These are phyloP conservation scores for Davidsoniella eucalypti DNA, from an alignment of 2,329 filamentous ascomycete species.

Conservation along the genomic window DNA sequence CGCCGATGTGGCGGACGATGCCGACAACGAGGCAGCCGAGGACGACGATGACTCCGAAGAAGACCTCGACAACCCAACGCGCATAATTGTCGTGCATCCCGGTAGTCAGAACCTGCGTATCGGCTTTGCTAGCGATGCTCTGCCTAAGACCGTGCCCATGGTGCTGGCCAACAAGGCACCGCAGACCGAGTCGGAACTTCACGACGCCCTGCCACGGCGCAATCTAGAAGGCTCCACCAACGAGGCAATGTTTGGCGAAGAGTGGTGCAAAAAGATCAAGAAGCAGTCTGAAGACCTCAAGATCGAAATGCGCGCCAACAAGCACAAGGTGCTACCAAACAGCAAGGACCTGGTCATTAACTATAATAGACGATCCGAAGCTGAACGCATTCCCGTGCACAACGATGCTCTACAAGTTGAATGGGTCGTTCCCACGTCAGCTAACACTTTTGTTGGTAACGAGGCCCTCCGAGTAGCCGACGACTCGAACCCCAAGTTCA, in stretches of 20 bases:
- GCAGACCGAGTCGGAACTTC: slow-evolving; percentile 68
- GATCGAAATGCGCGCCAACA: slow-evolving; percentile 78
- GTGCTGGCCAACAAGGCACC: slow-evolving; percentile 66
- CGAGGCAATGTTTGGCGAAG: slow-evolving; percentile 78
- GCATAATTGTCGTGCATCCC: slow-evolving; percentile 86
- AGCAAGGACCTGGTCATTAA: slow-evolving; percentile 92
- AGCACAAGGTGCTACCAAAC: slow-evolving; percentile 89
- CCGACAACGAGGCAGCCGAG: slow-evolving; percentile 25
- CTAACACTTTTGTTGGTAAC: slow-evolving; percentile 60
- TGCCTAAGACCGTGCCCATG: slow-evolving; percentile 91
- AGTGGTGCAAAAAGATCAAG: slow-evolving; percentile 58
- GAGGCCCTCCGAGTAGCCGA: slow-evolving; percentile 78
- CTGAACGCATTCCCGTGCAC: slow-evolving; percentile 80
- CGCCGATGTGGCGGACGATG: slow-evolving; percentile 25
- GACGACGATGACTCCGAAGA: slow-evolving; percentile 38
- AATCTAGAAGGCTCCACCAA: slow-evolving; percentile 44
- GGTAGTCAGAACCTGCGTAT: slow-evolving; percentile 92
- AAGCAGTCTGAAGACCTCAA: slow-evolving; percentile 79
- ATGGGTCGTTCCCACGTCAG: slow-evolving; percentile 66
- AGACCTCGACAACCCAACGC: slow-evolving; percentile 59
- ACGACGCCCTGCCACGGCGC: slow-evolving; percentile 58
- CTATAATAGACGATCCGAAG: slow-evolving; percentile 71
- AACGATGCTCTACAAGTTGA: slow-evolving; percentile 89
- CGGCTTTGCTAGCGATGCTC: slow-evolving; percentile 84
- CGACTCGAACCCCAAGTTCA: slow-evolving; percentile 74